Evolutionary conservation across 176 grass and related monocot genomes (phyloP).

Genomic region (Musa beccarii): DNA sequence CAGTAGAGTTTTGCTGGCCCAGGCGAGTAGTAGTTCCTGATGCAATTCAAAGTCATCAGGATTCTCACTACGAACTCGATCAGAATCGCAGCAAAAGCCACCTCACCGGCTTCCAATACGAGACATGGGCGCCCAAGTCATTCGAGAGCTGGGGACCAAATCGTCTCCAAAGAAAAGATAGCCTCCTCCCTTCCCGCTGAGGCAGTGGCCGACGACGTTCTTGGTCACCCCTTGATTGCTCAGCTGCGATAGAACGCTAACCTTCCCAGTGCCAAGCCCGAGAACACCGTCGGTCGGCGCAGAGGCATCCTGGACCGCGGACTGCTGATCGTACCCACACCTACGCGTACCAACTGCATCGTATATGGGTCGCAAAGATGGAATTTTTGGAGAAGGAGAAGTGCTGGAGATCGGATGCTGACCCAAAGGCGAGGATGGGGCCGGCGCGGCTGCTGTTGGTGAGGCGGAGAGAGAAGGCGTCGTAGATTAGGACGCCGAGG

Average conservation of each 20-base stretch:
- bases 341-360: constrained; percentile 16
- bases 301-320: constrained; percentile 25
- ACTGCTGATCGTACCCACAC: constrained; percentile 83
- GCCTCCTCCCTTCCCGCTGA: constrained; percentile 59
- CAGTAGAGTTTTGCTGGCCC: constrained; percentile 56
- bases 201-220: constrained; percentile 91
- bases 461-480: constrained; percentile 51
- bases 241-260: constrained; percentile 72
- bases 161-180: constrained; percentile 95
- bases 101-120: constrained; percentile 28
- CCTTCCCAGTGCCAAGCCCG: constrained; percentile 63
- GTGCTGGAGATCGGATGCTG: not conserved
- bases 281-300: constrained; percentile 63
- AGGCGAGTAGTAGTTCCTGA: constrained; percentile 89
- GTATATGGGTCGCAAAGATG: not conserved
- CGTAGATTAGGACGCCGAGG: constrained; percentile 56
- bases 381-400: not conserved
- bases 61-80: not conserved
- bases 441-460: constrained; percentile 44
- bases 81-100: not conserved
- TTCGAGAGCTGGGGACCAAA: constrained; percentile 55
- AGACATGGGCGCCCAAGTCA: constrained; percentile 63
- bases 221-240: constrained; percentile 73
- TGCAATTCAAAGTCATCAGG: not conserved
- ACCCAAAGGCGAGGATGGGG: constrained; percentile 77